Conservation (phyloP, 352 stramenopile species). For the Phytopythium sindhum region DNA sequence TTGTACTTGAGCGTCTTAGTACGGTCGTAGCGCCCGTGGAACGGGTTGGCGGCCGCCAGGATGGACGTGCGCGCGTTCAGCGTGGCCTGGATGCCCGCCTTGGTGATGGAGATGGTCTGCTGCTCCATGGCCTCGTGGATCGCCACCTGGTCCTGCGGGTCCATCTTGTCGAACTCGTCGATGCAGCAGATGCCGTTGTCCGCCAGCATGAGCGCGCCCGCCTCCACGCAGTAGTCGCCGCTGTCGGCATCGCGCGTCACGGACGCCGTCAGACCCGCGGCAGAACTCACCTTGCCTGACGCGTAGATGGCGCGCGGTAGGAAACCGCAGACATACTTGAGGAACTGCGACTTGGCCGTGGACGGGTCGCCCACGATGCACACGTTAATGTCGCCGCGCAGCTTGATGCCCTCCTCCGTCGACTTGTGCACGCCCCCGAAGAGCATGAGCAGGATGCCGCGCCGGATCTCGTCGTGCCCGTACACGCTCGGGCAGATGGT, state of each 20-base stretch:
- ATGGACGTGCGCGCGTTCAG: constrained; percentile 99
- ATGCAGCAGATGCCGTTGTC: constrained; percentile 99
- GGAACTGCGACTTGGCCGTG: constrained; percentile 98
- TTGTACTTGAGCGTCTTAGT: constrained; percentile 90
- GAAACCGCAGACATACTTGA: constrained; percentile 96
- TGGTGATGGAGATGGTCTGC: constrained; percentile 98
- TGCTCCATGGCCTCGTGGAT: constrained; percentile 99
- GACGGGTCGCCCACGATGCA: constrained; percentile 97
- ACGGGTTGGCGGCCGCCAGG: constrained; percentile 98
- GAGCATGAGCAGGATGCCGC: constrained; percentile 96
- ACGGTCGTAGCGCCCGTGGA: constrained; percentile 93
- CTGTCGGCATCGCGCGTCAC: constrained; percentile 95
- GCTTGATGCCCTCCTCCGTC: constrained; percentile 95
- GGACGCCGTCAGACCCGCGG: constrained; percentile 97
- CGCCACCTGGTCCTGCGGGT: constrained; percentile 95
- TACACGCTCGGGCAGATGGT: constrained; percentile 97
- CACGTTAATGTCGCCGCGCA: constrained; percentile 99
- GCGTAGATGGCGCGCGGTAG: constrained; percentile 97
- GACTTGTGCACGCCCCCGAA: constrained; percentile 98
- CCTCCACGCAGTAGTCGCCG: constrained; percentile 88
- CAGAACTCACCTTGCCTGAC: constrained; percentile 97
- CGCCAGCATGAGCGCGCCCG: constrained; percentile 97
- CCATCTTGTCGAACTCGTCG: constrained; percentile 99
- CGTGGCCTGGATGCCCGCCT: constrained; percentile 98
- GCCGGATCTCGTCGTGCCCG: constrained; percentile 94